Evolutionary conservation across 192 early-diverging fungal genomes (phyloP).

Genomic region (Backusella macrospora): DNA sequence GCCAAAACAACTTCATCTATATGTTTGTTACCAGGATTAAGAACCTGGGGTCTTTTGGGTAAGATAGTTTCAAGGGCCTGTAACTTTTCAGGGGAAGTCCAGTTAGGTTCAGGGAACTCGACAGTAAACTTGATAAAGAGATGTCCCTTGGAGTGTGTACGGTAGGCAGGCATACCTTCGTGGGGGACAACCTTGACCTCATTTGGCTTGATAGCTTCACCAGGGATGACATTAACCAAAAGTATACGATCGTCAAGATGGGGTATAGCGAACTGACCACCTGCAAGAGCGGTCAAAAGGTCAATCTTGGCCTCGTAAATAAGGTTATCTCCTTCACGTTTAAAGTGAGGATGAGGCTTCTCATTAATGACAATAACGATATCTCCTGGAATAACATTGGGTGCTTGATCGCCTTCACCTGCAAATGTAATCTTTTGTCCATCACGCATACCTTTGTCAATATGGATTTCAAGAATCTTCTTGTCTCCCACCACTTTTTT

Average conservation of each 20-base stretch:
- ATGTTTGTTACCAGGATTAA: slow-evolving; percentile 53
- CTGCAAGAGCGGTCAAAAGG: slow-evolving; percentile 91
- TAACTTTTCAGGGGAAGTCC: slow-evolving; percentile 71
- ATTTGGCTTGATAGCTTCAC: slow-evolving; percentile 94
- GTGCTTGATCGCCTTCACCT: slow-evolving; percentile 97
- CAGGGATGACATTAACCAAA: slow-evolving; percentile 87
- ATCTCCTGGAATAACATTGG: slow-evolving; percentile 94
- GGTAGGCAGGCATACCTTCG: slow-evolving; percentile 97
- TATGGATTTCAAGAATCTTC: slow-evolving; percentile 96
- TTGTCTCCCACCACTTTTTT: slow-evolving; percentile 86
- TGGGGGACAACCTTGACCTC: slow-evolving; percentile 77
- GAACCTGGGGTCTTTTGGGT: slow-evolving; percentile 68
- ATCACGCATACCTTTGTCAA: slow-evolving; percentile 98
- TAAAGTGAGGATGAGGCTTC: slow-evolving; percentile 92
- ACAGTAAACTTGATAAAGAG: slow-evolving; percentile 93
- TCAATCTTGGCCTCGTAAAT: slow-evolving; percentile 93
- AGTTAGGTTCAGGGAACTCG: slow-evolving; percentile 88
- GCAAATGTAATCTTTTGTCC: slow-evolving; percentile 93
- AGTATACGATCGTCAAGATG: slow-evolving; percentile 94
- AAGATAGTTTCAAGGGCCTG: slow-evolving; percentile 80
- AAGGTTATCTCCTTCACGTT: slow-evolving; percentile 92
- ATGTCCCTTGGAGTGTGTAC: slow-evolving; percentile 88
- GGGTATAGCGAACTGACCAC: slow-evolving; percentile 88
- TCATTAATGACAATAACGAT: slow-evolving; percentile 96
- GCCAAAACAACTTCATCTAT: slow-evolving; percentile 86